phyloP scores from a whole-genome alignment of 768 basidiomycete genomes.

The Rubroboletus pulcherrimus region DNA sequence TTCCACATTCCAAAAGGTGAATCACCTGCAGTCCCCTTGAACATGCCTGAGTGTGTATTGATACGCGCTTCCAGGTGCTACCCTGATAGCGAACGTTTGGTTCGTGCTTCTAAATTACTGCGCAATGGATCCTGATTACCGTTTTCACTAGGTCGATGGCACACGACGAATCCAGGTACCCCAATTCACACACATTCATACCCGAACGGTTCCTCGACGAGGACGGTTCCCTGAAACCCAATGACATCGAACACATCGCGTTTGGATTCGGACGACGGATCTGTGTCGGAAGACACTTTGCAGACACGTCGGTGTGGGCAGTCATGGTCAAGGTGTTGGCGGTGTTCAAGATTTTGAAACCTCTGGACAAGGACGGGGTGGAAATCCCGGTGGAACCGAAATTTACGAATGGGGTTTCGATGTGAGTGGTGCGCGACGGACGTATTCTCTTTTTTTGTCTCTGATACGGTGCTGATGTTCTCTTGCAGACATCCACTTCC shows the following conservation, averaged over 20 bases:
- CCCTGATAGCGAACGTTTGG: slow-evolving; percentile 9
- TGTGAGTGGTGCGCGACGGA: slow-evolving; percentile 1
- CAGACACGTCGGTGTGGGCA: slow-evolving; percentile 18
- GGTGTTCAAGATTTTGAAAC: neutral
- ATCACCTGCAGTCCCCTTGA: neutral
- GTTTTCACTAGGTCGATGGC: slow-evolving; percentile 9
- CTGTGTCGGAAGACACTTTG: slow-evolving; percentile 23
- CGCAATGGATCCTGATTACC: rapidly evolving
- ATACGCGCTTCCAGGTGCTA: neutral
- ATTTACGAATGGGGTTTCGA: slow-evolving; percentile 5
- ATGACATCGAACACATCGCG: slow-evolving; percentile 2
- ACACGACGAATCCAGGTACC: slow-evolving; percentile 29
- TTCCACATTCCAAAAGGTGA: slow-evolving; percentile 46
- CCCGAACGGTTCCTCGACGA: slow-evolving; percentile 39
- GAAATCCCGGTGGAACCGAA: slow-evolving; percentile 16
- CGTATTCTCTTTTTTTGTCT: neutral
- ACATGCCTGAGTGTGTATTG: neutral
- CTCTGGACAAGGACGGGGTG: neutral
- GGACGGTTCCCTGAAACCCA: slow-evolving; percentile 17
- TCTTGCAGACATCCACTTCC: slow-evolving; percentile 4
- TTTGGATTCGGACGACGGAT: slow-evolving; percentile 28
- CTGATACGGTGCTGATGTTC: neutral
- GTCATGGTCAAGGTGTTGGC: slow-evolving; percentile 13
- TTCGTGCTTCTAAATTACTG: neutral
- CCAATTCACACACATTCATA: slow-evolving; percentile 32